phyloP scores from a whole-genome alignment of 768 basidiomycete genomes.

The Lentinus brumalis region DNA sequence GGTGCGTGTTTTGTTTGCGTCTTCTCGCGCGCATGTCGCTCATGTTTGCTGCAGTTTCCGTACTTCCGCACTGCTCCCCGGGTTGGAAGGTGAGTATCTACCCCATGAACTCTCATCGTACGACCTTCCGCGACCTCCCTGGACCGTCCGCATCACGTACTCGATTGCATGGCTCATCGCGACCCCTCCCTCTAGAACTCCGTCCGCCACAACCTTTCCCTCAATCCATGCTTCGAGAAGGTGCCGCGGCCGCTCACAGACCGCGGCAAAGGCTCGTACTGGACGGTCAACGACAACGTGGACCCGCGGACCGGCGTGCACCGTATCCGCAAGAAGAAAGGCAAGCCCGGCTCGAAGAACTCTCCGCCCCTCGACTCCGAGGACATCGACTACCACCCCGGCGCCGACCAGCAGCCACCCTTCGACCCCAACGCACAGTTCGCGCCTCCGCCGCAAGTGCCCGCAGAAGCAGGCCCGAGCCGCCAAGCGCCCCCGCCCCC shows the following conservation, averaged over 20 bases:
- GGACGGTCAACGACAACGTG: slow-evolving; percentile 90
- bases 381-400: slow-evolving; percentile 66
- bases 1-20: slow-evolving; percentile 46
- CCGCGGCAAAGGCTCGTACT: slow-evolving; percentile 88
- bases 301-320: slow-evolving; percentile 90
- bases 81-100: slow-evolving; percentile 82
- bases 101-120: background rate
- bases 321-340: slow-evolving; percentile 85
- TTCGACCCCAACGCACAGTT: slow-evolving; percentile 64
- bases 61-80: slow-evolving; percentile 86
- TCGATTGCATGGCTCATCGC: slow-evolving; percentile 50
- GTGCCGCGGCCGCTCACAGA: slow-evolving; percentile 90
- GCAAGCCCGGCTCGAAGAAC: slow-evolving; percentile 51
- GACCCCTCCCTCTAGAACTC: slow-evolving; percentile 69
- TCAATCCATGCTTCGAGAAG: slow-evolving; percentile 91
- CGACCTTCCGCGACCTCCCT: background rate
- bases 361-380: slow-evolving; percentile 49
- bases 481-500: slow-evolving; percentile 35
- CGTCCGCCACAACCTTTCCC: slow-evolving; percentile 86
- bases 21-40: slow-evolving; percentile 11
- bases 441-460: slow-evolving; percentile 54
- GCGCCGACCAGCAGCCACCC: slow-evolving; percentile 38
- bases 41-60: slow-evolving; percentile 60
- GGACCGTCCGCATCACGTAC: no score
- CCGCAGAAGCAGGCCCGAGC: slow-evolving; percentile 63